Evolutionary conservation across 495 filamentous ascomycete genomes (phyloP), one percentile per base, ranked within the genome.

Genomic region (Penicillium manginii): DNA sequence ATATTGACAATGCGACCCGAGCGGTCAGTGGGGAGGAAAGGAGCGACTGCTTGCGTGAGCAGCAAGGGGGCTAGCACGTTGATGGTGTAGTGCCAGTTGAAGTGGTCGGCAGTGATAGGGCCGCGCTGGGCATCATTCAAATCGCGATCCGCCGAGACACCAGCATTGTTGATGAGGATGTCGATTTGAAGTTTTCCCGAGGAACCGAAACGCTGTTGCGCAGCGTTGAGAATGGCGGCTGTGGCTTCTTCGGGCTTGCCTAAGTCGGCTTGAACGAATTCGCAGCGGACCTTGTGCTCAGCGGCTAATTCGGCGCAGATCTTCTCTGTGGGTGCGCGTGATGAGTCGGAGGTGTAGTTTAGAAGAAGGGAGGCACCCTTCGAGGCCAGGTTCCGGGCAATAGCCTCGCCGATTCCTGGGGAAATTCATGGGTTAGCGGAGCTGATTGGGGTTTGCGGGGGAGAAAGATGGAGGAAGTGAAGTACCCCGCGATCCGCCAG

Each of bases 91-190:
- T 86, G 85, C 62, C 78, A 76, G 43, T 85, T 75, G 75, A 92
- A 96, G 50, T 91, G 81, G 22, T 82, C 81, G 4, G 78, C 48
- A 47, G 68, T 63, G 49, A 81, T 81, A 11, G 72, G 66, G 31
- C 78, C 78, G 39, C 64, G 69, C 0, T 70, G 82, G 50, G 86
- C 63, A 52, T 86, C 78, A 54, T 86, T 81, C 6, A 96, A 65
- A 29, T 69, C 69, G 12, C 81, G 72, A 72, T 92, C 88, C 26
- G 65, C 67, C 2, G 85, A 79, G 9, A 93, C 72, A 55, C 87
- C 92, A 43, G 92, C 92, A 70, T 96, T 96, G 81, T 97, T 96
- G 77, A 97, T 78, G 23, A 96, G 73, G 62, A 97, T 91, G 70
- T 96, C 91, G 73, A 96, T 84, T 59, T 87, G 85, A 71, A 93